Conservation (phyloP, 805 yeast species). For the Hanseniaspora occidentalis region DNA sequence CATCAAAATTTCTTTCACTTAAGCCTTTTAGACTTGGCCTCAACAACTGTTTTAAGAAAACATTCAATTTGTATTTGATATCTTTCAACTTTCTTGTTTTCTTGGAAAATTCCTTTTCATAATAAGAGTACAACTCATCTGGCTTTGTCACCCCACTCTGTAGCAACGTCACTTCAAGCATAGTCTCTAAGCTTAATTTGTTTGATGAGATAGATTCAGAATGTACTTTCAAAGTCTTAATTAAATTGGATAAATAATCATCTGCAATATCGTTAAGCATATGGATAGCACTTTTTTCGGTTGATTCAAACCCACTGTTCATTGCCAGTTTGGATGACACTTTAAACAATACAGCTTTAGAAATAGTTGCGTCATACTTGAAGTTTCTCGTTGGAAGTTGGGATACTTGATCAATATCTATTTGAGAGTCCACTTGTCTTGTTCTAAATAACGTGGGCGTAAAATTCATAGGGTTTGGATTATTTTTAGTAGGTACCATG, state of each 20-base stretch:
- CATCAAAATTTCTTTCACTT: conserved; percentile 69
- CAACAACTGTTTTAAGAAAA: conserved; percentile 64
- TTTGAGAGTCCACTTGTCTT: conserved; percentile 40
- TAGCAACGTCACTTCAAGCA: conserved; percentile 49
- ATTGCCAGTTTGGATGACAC: conserved; percentile 69
- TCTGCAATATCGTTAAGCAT: conserved; percentile 77
- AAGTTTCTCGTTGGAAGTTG: conserved; percentile 57
- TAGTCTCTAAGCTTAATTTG: conserved; percentile 20
- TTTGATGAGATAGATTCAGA: conserved; percentile 44
- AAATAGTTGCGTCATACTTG: conserved; percentile 41
- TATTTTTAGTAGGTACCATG: conserved; percentile 4
- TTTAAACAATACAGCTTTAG: conserved; percentile 53
- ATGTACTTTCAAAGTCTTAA: conserved; percentile 57
- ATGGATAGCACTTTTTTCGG: conserved; percentile 67
- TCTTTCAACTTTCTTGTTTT: conserved; percentile 61
- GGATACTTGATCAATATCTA: conserved; percentile 77
- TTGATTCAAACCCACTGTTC: conserved; percentile 85
- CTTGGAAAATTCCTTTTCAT: conserved; percentile 57
- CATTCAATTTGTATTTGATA: conserved; percentile 50
- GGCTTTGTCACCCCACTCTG: conserved; percentile 82
- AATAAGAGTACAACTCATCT: conserved; percentile 59
- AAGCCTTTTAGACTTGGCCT: conserved; percentile 68
- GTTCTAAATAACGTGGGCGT: conserved; percentile 7
- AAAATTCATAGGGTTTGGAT: conserved; percentile 5
- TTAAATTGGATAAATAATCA: conserved; percentile 61